Conservation (phyloP, 495 filamentous ascomycete species). For the Aspergillus mulundensis region DNA sequence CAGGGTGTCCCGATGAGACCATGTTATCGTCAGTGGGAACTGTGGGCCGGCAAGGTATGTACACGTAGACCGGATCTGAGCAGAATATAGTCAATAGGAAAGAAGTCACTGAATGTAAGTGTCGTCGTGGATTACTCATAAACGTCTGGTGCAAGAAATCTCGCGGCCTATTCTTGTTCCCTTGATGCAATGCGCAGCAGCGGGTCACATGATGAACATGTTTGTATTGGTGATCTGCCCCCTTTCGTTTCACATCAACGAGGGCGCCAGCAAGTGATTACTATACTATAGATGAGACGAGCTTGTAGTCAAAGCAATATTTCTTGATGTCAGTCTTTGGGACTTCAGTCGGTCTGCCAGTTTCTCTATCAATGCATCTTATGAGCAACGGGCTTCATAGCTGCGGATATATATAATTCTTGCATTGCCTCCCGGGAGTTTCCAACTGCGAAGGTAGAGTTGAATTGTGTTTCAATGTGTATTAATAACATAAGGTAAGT, state of each 20-base stretch:
- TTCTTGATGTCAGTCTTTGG: neutral
- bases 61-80: neutral
- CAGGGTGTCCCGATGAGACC: slow-evolving; percentile 15
- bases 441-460: too few relatives aligned
- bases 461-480: too few relatives aligned
- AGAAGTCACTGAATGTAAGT: neutral
- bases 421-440: too few relatives aligned
- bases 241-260: neutral
- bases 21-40: slow-evolving; percentile 12
- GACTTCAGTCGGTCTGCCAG: neutral
- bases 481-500: neutral
- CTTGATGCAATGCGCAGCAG: neutral
- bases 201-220: slow-evolving; percentile 5
- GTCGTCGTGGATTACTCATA: neutral
- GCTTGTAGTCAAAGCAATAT: neutral
- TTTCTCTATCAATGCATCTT: too few relatives aligned
- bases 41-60: neutral
- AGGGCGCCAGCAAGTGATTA: neutral
- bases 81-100: neutral
- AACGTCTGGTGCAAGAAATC: neutral
- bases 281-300: neutral
- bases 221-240: neutral
- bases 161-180: slow-evolving; percentile 9
- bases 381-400: too few relatives aligned
- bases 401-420: too few relatives aligned